Percentiles rank a stretch among this genome's conserved stretches.
These are phyloP conservation scores for Vaccinium vitisidaea DNA, from an alignment of 148 eudicot species.

Conservation along the genomic window DNA sequence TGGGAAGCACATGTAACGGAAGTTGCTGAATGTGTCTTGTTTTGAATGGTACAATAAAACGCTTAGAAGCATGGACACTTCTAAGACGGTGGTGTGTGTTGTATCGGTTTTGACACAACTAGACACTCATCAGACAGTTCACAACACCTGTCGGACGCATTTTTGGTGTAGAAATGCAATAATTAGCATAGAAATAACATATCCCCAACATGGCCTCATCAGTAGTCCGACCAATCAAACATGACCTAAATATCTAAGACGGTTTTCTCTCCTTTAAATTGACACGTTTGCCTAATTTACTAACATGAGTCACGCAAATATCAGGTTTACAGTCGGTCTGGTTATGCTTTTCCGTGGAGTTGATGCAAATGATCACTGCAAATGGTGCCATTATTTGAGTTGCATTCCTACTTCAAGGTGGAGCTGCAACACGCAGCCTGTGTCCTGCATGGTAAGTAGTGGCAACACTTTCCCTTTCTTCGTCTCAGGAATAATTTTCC, in stretches of 20 bases:
- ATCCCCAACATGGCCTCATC: not conserved
- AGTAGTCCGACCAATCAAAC: not conserved
- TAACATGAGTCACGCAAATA: slow-evolving; percentile 11
- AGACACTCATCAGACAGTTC: not conserved
- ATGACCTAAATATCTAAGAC: not conserved
- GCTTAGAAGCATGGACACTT: not conserved
- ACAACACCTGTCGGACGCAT: not conserved
- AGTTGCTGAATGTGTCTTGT: not conserved
- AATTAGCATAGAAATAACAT: not conserved
- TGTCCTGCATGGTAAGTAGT: slow-evolving; percentile 57
- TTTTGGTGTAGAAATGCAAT: not conserved
- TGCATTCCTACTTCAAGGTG: slow-evolving; percentile 74
- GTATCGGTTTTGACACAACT: not conserved
- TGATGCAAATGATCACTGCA: slow-evolving; percentile 68
- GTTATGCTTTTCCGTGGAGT: slow-evolving; percentile 63
- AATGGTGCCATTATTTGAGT: slow-evolving; percentile 90
- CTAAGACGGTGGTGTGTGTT: not conserved
- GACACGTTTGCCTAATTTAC: not conserved
- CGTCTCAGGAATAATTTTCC: not conserved
- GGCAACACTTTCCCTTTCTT: not conserved
- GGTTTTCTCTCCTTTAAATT: not conserved
- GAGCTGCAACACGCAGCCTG: slow-evolving; percentile 64
- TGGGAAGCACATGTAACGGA: not conserved
- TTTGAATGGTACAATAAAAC: not conserved
- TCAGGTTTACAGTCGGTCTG: slow-evolving; percentile 61